Evolutionary conservation across 306 rosid species (phyloP).

Genomic region (Carpinus viminea): DNA sequence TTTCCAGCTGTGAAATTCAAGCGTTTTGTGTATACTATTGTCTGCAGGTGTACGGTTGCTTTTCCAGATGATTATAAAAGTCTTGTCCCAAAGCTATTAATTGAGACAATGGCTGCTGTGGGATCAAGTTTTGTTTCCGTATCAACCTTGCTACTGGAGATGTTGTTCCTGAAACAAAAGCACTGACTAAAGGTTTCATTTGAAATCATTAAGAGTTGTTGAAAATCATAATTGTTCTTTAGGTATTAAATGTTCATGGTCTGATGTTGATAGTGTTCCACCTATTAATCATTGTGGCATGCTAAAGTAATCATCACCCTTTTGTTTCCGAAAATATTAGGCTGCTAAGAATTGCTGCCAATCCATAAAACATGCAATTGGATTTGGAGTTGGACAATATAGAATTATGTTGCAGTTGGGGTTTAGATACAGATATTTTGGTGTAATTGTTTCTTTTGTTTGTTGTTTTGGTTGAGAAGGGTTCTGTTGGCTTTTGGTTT

Average conservation of each 20-base stretch:
- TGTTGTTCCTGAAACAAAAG: slow-evolving; percentile 93
- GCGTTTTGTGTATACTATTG: slow-evolving; percentile 28
- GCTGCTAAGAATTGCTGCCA: background rate
- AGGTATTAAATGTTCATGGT: slow-evolving; percentile 1
- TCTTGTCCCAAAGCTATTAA: slow-evolving; percentile 82
- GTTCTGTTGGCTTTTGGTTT: too few relatives aligned
- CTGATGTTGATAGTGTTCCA: background rate
- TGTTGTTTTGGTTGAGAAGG: too few relatives aligned
- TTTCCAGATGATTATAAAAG: slow-evolving; percentile 85
- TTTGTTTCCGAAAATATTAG: background rate
- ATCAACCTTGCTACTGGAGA: slow-evolving; percentile 80
- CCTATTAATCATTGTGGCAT: background rate
- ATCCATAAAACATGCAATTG: background rate
- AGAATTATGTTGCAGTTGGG: too few relatives aligned
- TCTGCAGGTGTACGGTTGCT: slow-evolving; percentile 84
- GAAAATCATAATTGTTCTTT: slow-evolving; percentile 8
- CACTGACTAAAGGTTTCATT: slow-evolving; percentile 78
- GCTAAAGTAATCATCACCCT: background rate
- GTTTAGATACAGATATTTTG: too few relatives aligned
- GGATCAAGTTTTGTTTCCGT: slow-evolving; percentile 87
- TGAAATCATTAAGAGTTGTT: slow-evolving; percentile 21
- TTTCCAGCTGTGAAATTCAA: slow-evolving; percentile 6
- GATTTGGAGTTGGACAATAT: background rate
- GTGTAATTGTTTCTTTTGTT: too few relatives aligned
- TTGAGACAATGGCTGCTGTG: slow-evolving; percentile 79